Percentiles rank a stretch among this genome's conserved stretches.
phyloP scores from a whole-genome alignment of 1,284 basidiomycete species.

The Ustilago crameri region DNA sequence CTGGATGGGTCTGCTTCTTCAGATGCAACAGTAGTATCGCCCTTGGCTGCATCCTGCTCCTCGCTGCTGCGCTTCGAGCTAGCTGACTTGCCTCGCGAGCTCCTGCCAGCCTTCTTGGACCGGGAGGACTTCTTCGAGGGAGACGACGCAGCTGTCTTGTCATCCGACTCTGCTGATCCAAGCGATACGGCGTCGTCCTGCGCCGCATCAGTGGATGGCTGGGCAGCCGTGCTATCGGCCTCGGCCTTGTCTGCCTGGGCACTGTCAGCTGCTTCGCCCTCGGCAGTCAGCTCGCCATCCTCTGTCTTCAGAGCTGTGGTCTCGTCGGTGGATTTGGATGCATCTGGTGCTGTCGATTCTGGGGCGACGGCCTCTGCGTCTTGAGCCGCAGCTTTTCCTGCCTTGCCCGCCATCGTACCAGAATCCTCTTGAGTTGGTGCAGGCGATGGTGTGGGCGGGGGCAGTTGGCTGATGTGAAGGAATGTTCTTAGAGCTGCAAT shows the following conservation, averaged over 20 bases:
- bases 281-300: neutral
- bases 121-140: conserved; percentile 30
- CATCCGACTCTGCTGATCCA: conserved; percentile 35
- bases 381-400: conserved; percentile 11
- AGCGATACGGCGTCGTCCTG: conserved; percentile 32
- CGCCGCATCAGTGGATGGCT: conserved; percentile 14
- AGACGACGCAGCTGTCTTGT: conserved; percentile 21
- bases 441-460: too few species aligned
- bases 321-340: conserved; percentile 1
- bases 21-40: conserved; percentile 5
- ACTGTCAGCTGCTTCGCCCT: neutral
- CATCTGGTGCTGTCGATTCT: conserved; percentile 9
- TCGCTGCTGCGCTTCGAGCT: conserved; percentile 42
- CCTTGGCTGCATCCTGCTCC: conserved; percentile 20
- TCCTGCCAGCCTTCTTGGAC: conserved; percentile 38
- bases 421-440: too few species aligned
- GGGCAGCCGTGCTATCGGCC: conserved; percentile 1
- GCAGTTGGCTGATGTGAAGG: too few species aligned
- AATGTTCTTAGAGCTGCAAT: too few species aligned
- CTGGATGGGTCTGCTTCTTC: conserved; percentile 11
- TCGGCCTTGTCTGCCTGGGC: conserved; percentile 9
- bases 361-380: conserved; percentile 11
- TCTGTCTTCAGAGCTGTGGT: conserved; percentile 12
- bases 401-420: conserved; percentile 34
- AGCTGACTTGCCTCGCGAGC: conserved; percentile 25